Conservation (phyloP, 1,284 basidiomycete species). For the Cryptococcus sp. region DNA sequence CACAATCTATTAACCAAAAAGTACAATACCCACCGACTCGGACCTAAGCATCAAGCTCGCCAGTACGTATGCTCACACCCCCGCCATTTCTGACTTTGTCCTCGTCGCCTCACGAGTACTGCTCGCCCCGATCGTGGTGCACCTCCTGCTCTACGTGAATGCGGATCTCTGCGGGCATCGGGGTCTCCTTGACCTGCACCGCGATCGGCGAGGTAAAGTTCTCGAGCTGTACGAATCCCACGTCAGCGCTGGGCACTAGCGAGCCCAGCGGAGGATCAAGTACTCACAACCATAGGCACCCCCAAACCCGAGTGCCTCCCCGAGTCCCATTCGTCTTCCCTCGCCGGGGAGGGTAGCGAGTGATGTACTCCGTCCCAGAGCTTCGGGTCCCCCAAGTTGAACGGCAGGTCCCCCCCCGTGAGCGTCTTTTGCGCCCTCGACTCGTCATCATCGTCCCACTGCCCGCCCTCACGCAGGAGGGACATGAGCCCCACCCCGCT, state of each 20-base stretch:
- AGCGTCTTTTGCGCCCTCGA: slow-evolving; percentile 2
- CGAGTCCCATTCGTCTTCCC: slow-evolving; percentile 10
- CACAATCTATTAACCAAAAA: too few relatives aligned
- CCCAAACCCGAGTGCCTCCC: slow-evolving; percentile 2
- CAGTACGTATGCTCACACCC: too few relatives aligned
- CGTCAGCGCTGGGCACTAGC: background rate
- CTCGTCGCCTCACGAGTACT: background rate
- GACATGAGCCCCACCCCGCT: slow-evolving; percentile 30
- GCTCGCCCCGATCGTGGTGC: slow-evolving; percentile 5
- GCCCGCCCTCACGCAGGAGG: slow-evolving; percentile 32
- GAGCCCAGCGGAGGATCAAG: background rate
- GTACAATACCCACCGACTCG: too few relatives aligned
- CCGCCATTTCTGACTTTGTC: too few relatives aligned
- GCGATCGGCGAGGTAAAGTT: slow-evolving; percentile 26
- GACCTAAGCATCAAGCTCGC: too few relatives aligned
- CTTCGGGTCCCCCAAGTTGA: slow-evolving; percentile 1
- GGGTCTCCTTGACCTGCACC: slow-evolving; percentile 7
- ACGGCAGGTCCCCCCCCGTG: background rate
- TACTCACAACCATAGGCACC: slow-evolving; percentile 12
- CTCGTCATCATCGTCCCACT: slow-evolving; percentile 32
- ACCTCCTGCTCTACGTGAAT: slow-evolving; percentile 22
- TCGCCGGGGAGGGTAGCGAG: background rate
- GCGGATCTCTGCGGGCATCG: slow-evolving; percentile 14
- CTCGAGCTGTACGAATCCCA: slow-evolving; percentile 12
- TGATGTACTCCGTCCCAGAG: background rate